Percentiles rank a stretch among this genome's conserved stretches.
Evolutionary conservation across 805 yeast species (phyloP).

Genomic region (Lipomyces yamanashiensis): DNA sequence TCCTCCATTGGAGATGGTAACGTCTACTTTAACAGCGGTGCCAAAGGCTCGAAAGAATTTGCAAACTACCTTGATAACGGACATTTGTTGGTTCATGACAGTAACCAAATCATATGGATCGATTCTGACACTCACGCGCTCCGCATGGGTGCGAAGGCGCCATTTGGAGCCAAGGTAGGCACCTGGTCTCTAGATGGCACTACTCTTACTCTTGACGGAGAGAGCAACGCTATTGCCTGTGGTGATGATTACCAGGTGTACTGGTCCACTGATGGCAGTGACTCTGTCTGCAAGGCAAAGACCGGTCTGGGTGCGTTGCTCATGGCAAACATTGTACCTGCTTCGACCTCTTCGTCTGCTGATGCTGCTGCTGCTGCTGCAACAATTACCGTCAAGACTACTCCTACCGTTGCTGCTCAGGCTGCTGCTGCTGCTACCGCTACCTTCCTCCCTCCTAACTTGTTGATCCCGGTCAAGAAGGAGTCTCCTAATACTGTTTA

Average conservation of each 20-base stretch:
- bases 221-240: slow-evolving; percentile 22
- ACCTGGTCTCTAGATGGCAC: slow-evolving; percentile 16
- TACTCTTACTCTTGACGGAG: slow-evolving; percentile 12
- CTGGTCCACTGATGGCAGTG: slow-evolving; percentile 14
- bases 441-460: slow-evolving; percentile 31
- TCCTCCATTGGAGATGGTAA: slow-evolving; percentile 6
- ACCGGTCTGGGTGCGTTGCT: slow-evolving; percentile 1
- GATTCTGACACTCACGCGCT: slow-evolving; percentile 17
- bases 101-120: slow-evolving; percentile 6
- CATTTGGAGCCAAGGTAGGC: background rate
- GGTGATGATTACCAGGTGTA: slow-evolving; percentile 21
- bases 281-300: background rate
- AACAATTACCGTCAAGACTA: slow-evolving; percentile 10
- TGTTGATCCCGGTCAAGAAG: slow-evolving; percentile 30
- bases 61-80: slow-evolving; percentile 8
- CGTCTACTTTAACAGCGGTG: slow-evolving; percentile 11
- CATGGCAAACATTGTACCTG: background rate
- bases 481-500: slow-evolving; percentile 19
- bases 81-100: background rate
- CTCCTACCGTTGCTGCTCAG: slow-evolving; percentile 1
- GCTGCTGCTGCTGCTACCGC: slow-evolving; percentile 26
- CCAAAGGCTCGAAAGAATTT: background rate
- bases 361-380: slow-evolving; percentile 6
- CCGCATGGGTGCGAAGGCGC: slow-evolving; percentile 6
- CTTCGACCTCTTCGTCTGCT: background rate